Base-by-base conservation (phyloP, 257 asterid genomes). In the Lithospermum erythrorhizon region DNA sequence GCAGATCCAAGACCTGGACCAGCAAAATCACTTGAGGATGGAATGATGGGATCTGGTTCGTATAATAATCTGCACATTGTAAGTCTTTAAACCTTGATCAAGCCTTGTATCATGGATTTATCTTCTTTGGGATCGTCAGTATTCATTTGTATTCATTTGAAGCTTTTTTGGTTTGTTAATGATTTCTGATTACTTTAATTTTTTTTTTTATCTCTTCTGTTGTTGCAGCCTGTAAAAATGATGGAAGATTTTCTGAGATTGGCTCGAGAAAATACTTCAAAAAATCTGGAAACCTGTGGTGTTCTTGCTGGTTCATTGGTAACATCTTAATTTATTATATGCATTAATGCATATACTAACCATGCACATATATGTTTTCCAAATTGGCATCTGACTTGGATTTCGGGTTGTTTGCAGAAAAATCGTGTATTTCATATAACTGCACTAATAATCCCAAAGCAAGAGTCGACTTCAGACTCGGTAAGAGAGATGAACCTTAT, bases 1-100 rank as follows among this genome's bases (percentile, higher is more conserved):
- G 98, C 97, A 45, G 98, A 91, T 70, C 95, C 97, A 29, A 81
- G 95, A 73, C 95, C 98, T 58, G 98, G 98, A 6, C 95, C 97
- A 22, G 82, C 84, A 11, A 82, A 78, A 48, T 62, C 68, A 53
- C 75, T 83, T 70, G 76, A 76, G 61, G 83, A 86, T 73, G 85
- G 78, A 57, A 66, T 72, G 59, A 68, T 90, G 24, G 70, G 75
- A 74, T 79, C 94, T 58, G 73, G 71, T 69, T 75, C 94, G 45
- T 93, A 81, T 73, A 95, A 84, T 63, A 86, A 89, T 81, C 85
- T 93, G 73, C 95, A 93, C 72, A 82, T 93, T 74, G 98, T 93
- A 77, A 86, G 97, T 82, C 59, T 61, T 67, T 58, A 57, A 47
- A 68, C 62, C 59, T 68, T 47, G 19, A 54, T 41, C 17, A 21